Evolutionary conservation across 2,329 filamentous ascomycete species (phyloP), one percentile per base, ranked within the genome.

Genomic region (Aureobasidium sp.): DNA sequence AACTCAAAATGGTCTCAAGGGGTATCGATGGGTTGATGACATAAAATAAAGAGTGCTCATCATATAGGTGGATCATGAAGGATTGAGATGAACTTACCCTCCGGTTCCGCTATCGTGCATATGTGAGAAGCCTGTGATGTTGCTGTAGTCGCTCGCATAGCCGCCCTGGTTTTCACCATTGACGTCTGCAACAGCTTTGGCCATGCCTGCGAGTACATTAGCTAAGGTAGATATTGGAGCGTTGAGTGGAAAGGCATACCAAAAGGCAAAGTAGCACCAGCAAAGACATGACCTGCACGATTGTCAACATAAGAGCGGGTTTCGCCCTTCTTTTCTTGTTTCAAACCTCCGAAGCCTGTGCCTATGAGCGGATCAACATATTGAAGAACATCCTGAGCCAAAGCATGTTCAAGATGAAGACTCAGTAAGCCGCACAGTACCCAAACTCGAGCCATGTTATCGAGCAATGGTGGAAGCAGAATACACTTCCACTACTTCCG

Each of bases 151-250:
- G 5, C 75, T 78, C 7, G 81, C 79, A 68, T 83, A 85, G 0
- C 82, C 82, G 44, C 79, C 82, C 62, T 84, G 81, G 50, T 84
- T 82, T 65, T 76, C 82, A 61, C 73, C 75, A 62, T 78, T 73
- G 8, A 77, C 75, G 62, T 79, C 77, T 3, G 77, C 76, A 6
- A 76, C 77, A 24, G 77, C 76, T 71, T 79, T 79, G 3, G 75
- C 77, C 75, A 80, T 76, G 14, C 69, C 69, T 69, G 14, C 31
- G 35, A 22, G 12, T 7, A 31, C 15, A 19, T 53, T 29, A 48
- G 40, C 11, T 11, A 14, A 19, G 11, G 27, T 39, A 14, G 15
- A 31, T n/a, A 12, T 27, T 7, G 9, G 17, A 15, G 7, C 12
- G 27, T 11, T 22, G 40, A 17, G 4, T 15, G 60, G 14, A 14